Evolutionary conservation across 176 grass and related monocot genomes (phyloP), one percentile per base, ranked within the genome.

Genomic region (Tuctoria greenei): DNA sequence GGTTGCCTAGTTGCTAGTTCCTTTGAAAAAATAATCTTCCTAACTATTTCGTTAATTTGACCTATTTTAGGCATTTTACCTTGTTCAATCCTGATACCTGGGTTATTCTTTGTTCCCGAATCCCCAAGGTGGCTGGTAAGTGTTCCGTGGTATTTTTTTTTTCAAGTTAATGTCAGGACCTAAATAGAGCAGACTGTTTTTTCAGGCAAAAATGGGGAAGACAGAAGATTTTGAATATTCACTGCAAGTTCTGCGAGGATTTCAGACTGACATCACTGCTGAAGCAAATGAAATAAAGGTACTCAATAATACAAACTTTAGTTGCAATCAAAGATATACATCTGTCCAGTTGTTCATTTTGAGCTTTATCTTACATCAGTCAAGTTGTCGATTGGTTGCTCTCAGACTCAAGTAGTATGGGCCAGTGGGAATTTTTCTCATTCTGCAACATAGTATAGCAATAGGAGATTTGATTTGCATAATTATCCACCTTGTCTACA

Each of bases 101-200:
- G 75, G 59, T 59, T 98, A 51, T 98, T 92, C 79, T 98, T 98
- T 79, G 93, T 98, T 36, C 91, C 95, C 0, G 95, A 98, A 76
- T 98, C 95, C 73, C 95, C 95, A 75, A 90, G 95, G 61, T 98
- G 95, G 95, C 79, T 98, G 95, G 95, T 98, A 90, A 90, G 91
- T 85, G 63, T 77, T 45, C n/a, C 51, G 17, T 82, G 27, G 2
- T 13, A 35, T 71, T 34, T 15, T 78, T 8, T 71, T 42, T 69
- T 23, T 14, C 62, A 41, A 31, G 8, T 16, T 27, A 64, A 55
- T 9, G 71, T 4, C 46, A 37, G 24, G 24, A 84, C 35, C 58
- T 72, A 78, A 88, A 74, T 58, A 61, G 40, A 83, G 18, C 38
- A 74, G 25, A 24, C 67, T 81, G 11, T 66, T 58, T 38, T 79